Evolutionary conservation across 2,329 filamentous ascomycete species (phyloP).

Genomic region (Pseudopithomyces maydicus): DNA sequence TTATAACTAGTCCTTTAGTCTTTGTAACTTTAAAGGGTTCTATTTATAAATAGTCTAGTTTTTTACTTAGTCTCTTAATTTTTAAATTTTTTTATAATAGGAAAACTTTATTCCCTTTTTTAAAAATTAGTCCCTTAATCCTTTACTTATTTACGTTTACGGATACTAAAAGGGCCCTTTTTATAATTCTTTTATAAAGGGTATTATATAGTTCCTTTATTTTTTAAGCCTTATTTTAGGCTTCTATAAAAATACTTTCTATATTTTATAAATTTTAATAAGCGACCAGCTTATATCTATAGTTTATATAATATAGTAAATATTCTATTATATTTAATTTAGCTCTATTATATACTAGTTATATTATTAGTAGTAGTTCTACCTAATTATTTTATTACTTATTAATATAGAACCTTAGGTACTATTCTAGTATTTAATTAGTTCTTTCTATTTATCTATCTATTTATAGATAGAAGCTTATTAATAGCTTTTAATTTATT

Average conservation of each 20-base stretch:
- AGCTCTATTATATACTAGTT: constrained; percentile 3
- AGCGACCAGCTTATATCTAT: constrained; percentile 4
- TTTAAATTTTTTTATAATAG: constrained; percentile 6
- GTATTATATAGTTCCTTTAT: constrained; percentile 3
- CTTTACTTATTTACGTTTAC: background rate
- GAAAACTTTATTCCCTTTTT: constrained; percentile 3
- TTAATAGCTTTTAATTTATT: background rate
- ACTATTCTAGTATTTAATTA: constrained; percentile 1
- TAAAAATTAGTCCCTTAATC: constrained; percentile 10
- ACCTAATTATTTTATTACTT: constrained; percentile 3
- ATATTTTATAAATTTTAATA: background rate
- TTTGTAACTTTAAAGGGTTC: background rate
- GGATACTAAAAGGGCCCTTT: background rate
- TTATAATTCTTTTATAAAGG: background rate
- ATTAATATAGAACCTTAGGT: background rate
- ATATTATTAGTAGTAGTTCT: background rate
- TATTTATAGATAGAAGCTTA: background rate
- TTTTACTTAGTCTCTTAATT: background rate
- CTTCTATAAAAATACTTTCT: background rate
- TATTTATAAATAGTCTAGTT: background rate
- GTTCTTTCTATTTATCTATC: background rate
- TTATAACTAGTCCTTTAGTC: background rate
- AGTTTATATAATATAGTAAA: constrained; percentile 7
- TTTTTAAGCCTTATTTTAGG: background rate
- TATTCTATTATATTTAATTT: background rate